These are phyloP conservation scores for Penicillium egyptiacum DNA, from an alignment of 495 filamentous ascomycete genomes.

Conservation along the genomic window DNA sequence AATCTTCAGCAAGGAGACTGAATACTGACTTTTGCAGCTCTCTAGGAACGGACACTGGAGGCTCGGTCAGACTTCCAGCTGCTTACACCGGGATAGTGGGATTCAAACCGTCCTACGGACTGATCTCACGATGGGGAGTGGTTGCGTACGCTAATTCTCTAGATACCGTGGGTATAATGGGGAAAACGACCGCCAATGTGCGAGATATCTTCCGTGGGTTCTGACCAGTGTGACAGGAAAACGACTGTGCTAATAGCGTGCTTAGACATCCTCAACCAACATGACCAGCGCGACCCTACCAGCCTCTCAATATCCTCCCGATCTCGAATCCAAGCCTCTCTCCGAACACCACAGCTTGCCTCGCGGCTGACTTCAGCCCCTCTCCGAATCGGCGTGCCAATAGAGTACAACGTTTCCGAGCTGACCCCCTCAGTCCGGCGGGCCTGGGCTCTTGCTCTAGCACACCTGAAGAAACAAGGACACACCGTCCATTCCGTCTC, in stretches of 20 bases:
- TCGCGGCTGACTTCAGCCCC: conserved; percentile 28
- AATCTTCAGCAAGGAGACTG: not conserved
- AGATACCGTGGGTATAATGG: conserved; percentile 88
- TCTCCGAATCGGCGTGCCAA: conserved; percentile 69
- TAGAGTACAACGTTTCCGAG: conserved; percentile 86
- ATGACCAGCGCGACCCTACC: conserved; percentile 79
- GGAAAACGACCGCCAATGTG: conserved; percentile 48
- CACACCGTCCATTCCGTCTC: conserved; percentile 72
- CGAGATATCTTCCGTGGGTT: conserved; percentile 55
- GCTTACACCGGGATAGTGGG: conserved; percentile 86
- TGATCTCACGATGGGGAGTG: conserved; percentile 84
- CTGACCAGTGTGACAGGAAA: not conserved
- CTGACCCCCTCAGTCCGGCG: conserved; percentile 65
- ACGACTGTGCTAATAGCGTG: conserved; percentile 6
- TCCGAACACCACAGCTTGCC: conserved; percentile 29
- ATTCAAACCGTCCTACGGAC: conserved; percentile 90
- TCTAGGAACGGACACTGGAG: conserved; percentile 92
- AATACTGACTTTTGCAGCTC: conserved; percentile 47
- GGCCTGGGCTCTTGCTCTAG: conserved; percentile 65
- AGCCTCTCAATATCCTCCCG: conserved; percentile 57
- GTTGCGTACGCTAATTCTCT: conserved; percentile 94
- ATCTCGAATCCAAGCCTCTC: conserved; percentile 37
- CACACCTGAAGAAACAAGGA: conserved; percentile 56
- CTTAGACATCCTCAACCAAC: conserved; percentile 50
- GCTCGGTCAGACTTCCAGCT: conserved; percentile 87